A percentile compares a stretch with the other conserved stretches of the same genome.
Evolutionary conservation across 2,329 filamentous ascomycete genomes (phyloP).

Genomic region (Biscogniauxia sp.): DNA sequence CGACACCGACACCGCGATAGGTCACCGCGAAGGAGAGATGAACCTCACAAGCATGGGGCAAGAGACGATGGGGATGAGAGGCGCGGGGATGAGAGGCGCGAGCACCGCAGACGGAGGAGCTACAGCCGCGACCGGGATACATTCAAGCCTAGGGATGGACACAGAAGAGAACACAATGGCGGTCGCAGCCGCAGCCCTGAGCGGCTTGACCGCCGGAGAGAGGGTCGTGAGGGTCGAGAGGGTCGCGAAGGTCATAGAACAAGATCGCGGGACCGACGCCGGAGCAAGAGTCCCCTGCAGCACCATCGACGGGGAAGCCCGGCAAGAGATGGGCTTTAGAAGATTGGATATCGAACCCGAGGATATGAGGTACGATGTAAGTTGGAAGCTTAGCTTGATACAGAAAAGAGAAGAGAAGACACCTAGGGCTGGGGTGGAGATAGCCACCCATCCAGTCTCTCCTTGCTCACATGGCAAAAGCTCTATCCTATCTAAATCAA

Average conservation of each 20-base stretch:
- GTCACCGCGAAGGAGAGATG: constrained; percentile 27
- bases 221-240: constrained; percentile 16
- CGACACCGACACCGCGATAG: constrained; percentile 21
- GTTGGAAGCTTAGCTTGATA: background rate
- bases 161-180: constrained; percentile 21
- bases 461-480: too few species aligned
- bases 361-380: background rate
- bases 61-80: constrained; percentile 45
- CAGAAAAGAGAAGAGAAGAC: background rate
- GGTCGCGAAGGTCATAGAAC: constrained; percentile 19
- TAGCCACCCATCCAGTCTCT: background rate
- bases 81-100: constrained; percentile 46
- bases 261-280: constrained; percentile 23
- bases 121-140: constrained; percentile 21
- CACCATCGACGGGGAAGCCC: constrained; percentile 15
- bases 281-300: constrained; percentile 24
- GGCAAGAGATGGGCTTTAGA: constrained; percentile 10
- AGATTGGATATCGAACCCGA: background rate
- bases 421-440: background rate
- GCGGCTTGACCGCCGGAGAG: constrained; percentile 15
- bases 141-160: constrained; percentile 13
- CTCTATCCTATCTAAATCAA: too few species aligned
- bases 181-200: constrained; percentile 25
- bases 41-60: constrained; percentile 16
- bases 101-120: constrained; percentile 34